Percentiles rank a stretch among this genome's conserved stretches.
phyloP scores from a whole-genome alignment of 1,139 yeast species.

The Taphrina wiesneri region DNA sequence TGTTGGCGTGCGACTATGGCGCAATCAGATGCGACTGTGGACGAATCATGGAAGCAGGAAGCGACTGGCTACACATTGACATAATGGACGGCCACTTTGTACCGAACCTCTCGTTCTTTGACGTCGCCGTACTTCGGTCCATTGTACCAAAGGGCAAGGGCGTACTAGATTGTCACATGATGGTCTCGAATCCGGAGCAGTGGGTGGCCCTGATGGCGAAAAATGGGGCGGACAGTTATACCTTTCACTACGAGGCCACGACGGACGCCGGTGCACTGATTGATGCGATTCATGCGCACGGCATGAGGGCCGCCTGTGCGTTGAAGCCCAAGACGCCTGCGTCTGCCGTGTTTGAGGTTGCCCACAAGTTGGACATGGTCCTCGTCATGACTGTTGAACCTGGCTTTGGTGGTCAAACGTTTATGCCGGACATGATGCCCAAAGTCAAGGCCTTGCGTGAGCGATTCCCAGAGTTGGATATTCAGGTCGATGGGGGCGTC shows the following conservation, averaged over 20 bases:
- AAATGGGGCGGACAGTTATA: constrained; percentile 94
- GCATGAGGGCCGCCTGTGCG: constrained; percentile 95
- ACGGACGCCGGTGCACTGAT: constrained; percentile 74
- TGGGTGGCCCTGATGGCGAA: constrained; percentile 94
- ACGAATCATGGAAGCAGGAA: constrained; percentile 69
- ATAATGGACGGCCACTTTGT: constrained; percentile 99
- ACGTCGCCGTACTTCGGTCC: constrained; percentile 75
- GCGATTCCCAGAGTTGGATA: constrained; percentile 74
- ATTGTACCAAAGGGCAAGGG: constrained; percentile 69
- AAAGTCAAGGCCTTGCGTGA: constrained; percentile 71
- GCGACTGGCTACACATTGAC: constrained; percentile 97
- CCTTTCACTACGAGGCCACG: constrained; percentile 95
- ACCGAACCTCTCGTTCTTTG: constrained; percentile 92
- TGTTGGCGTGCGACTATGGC: constrained; percentile 64
- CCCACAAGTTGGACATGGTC: constrained; percentile 78
- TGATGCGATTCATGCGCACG: constrained; percentile 68
- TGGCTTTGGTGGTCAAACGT: constrained; percentile 68
- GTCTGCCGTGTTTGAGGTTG: constrained; percentile 75
- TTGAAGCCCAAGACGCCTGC: constrained; percentile 92
- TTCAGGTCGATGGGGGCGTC: constrained; percentile 96
- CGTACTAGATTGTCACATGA: constrained; percentile 98
- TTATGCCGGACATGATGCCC: constrained; percentile 95
- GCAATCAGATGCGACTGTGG: constrained; percentile 83
- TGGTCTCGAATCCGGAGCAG: constrained; percentile 80
- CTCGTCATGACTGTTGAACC: constrained; percentile 62